Evolutionary conservation across 2,329 filamentous ascomycete species (phyloP).

Genomic region (Penicillium decumbens): DNA sequence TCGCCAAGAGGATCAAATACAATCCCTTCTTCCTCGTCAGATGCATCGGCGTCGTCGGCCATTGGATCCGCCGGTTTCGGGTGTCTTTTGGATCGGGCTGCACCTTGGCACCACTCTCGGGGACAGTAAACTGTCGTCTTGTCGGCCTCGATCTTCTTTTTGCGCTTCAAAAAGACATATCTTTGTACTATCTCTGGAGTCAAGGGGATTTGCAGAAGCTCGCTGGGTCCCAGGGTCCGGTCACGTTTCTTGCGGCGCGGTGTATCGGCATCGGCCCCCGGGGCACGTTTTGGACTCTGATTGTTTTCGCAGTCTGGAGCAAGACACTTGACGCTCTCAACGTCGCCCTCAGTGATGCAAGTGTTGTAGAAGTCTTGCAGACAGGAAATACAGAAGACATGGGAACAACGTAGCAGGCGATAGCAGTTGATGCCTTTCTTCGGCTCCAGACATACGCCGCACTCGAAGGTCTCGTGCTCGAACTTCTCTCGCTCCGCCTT

Average conservation of each 20-base stretch:
- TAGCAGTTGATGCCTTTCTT: constrained; percentile 84
- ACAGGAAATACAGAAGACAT: constrained; percentile 88
- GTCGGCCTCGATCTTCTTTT: constrained; percentile 85
- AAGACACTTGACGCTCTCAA: constrained; percentile 74
- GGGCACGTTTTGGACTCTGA: constrained; percentile 30
- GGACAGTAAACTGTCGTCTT: constrained; percentile 92
- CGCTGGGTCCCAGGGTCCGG: constrained; percentile 70
- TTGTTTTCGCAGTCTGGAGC: constrained; percentile 72
- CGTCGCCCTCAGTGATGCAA: constrained; percentile 79
- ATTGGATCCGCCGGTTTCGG: constrained; percentile 66
- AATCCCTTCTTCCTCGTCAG: constrained; percentile 50
- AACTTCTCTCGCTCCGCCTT: constrained; percentile 70
- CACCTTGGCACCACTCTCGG: constrained; percentile 84
- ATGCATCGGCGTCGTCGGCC: constrained; percentile 46
- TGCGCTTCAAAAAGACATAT: constrained; percentile 86
- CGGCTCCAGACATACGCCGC: constrained; percentile 82
- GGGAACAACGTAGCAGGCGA: constrained; percentile 73
- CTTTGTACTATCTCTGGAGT: constrained; percentile 70
- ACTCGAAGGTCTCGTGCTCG: constrained; percentile 78
- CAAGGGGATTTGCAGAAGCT: constrained; percentile 73
- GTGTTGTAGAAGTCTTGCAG: constrained; percentile 85
- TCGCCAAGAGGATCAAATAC: constrained; percentile 43
- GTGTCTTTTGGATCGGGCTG: constrained; percentile 70
- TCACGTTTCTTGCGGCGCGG: constrained; percentile 55
- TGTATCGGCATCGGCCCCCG: constrained; percentile 31